Evolutionary conservation across 345 rosid species (phyloP).

Genomic region (Citrus reticulata): DNA sequence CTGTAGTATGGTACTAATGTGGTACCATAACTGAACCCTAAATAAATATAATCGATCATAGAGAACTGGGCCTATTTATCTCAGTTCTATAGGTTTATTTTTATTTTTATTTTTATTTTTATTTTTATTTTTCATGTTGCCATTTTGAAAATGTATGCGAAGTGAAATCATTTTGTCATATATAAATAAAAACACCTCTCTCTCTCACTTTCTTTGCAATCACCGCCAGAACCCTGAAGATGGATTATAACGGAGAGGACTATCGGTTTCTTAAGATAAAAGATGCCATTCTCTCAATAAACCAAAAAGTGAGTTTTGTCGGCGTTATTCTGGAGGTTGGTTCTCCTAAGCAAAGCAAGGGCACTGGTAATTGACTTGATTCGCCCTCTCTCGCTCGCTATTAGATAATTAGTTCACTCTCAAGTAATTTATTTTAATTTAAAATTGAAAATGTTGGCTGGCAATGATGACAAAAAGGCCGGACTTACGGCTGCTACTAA

Average conservation of each 20-base stretch:
- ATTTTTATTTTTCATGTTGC: not conserved
- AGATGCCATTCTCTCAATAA: slow-evolving; percentile 50
- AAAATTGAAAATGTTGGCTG: slow-evolving; percentile 14
- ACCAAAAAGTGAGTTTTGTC: slow-evolving; percentile 55
- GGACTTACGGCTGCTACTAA: slow-evolving; percentile 63
- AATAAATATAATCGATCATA: not conserved
- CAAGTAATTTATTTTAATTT: not conserved
- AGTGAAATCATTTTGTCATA: too few species aligned
- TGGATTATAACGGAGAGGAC: slow-evolving; percentile 36
- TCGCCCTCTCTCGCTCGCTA: not conserved
- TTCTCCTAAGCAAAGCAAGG: slow-evolving; percentile 41
- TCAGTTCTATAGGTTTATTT: not conserved
- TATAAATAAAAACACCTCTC: too few species aligned
- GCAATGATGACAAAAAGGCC: slow-evolving; percentile 77
- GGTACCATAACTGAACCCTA: too few species aligned
- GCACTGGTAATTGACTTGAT: slow-evolving; percentile 40
- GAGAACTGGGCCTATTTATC: not conserved
- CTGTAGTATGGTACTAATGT: too few species aligned
- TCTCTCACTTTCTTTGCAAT: not conserved
- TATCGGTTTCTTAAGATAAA: slow-evolving; percentile 45
- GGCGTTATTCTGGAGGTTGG: slow-evolving; percentile 58
- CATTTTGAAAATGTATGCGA: too few species aligned
- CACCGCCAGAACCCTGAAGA: not conserved
- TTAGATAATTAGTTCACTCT: not conserved
- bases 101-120: not conserved